Base-by-base conservation (phyloP, 768 basidiomycete species). In the Sarcomyxa edulis region DNA sequence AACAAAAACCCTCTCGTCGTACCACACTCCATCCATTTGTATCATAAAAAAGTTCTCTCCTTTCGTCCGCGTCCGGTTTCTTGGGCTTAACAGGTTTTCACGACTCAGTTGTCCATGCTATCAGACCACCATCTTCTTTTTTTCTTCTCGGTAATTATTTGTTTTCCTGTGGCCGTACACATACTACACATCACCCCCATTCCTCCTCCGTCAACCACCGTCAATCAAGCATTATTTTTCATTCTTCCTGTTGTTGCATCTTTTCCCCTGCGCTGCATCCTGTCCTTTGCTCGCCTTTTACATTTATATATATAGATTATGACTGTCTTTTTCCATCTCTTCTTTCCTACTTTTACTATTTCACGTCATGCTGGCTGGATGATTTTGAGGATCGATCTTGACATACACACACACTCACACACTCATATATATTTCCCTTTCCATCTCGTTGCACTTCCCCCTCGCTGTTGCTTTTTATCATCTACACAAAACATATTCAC, bases 1-100 rank as follows among this genome's bases (percentile, higher is more conserved):
- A 79, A 71, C 39, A 51, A 38, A 40, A 43, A 44, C 38, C 45
- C 48, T 48, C 40, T 47, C 45, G 40, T 31, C 39, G 29, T 42
- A 32, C 46, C 39, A 35, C 44, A 45, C 43, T 42, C 44, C 33
- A 29, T 37, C 32, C 28, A 31, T 40, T 16, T 16, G 28, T 30
- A 30, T 30, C 16, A n/a, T 30, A 30, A 45, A 48, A 40, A 31
- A 31, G 21, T 43, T 40, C 39, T 47, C 46, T 50, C 38, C 31
- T 35, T 43, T 51, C 42, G 27, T 47, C 34, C 44, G 39, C 28
- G 31, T 27, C 28, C 35, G 39, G 35, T 53, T 28, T 50, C 44
- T 46, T 43, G 52, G 47, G 48, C 52, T 54, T 41, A 45, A 48
- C 45, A 48, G 47, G 48, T 47, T 42, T 40, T 43, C n/a, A n/a